phyloP scores from a whole-genome alignment of 441 rosid genomes.

The Theobroma grandiflorum region DNA sequence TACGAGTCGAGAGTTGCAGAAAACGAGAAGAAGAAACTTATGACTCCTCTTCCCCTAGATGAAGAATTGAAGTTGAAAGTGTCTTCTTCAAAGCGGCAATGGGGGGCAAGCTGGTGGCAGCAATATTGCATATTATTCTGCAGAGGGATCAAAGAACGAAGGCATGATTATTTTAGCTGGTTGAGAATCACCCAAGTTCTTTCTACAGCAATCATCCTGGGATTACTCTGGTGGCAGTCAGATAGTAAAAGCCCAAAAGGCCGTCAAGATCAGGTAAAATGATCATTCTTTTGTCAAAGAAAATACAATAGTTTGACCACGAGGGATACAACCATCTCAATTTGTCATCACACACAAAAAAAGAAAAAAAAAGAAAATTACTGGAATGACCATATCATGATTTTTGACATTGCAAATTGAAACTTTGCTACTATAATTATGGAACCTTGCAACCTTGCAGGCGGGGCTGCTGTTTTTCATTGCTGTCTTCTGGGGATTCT shows the following conservation, averaged over 20 bases:
- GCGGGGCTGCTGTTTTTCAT: conserved; percentile 95
- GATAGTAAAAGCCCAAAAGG: conserved; percentile 64
- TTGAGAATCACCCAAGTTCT: conserved; percentile 92
- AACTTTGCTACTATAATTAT: background rate
- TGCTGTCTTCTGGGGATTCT: conserved; percentile 98
- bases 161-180: conserved; percentile 98
- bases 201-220: conserved; percentile 86
- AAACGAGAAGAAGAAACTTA: conserved; percentile 76
- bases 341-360: background rate
- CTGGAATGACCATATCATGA: background rate
- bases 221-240: conserved; percentile 96
- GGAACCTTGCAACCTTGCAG: conserved; percentile 53
- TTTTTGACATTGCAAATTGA: background rate
- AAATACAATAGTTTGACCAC: background rate
- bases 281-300: background rate
- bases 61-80: conserved; percentile 75
- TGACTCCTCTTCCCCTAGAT: conserved; percentile 72
- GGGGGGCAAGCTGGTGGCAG: conserved; percentile 97
- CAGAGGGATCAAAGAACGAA: conserved; percentile 90
- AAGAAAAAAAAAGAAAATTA: background rate
- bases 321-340: background rate
- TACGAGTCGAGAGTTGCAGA: conserved; percentile 83
- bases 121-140: conserved; percentile 77
- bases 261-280: conserved; percentile 84
- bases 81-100: conserved; percentile 65